Evolutionary conservation across 2,329 filamentous ascomycete species (phyloP).

Genomic region (Dactylellina drechsleri): DNA sequence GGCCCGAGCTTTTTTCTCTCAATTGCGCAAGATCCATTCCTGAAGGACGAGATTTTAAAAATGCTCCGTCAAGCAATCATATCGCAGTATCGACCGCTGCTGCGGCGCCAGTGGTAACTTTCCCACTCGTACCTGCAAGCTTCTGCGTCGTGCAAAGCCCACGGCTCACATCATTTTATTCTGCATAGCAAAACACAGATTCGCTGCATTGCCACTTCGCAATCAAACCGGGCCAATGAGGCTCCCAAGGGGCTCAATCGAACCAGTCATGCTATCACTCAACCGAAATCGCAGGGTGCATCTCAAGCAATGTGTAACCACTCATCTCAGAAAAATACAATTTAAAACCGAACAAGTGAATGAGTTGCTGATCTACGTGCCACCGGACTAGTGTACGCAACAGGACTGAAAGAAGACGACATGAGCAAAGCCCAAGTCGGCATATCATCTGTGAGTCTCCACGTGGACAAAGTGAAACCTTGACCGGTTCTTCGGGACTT

Average conservation of each 20-base stretch:
- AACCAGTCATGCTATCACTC: conserved; percentile 84
- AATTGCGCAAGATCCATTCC: conserved; percentile 32
- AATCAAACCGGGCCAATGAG: conserved; percentile 41
- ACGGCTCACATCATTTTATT: conserved; percentile 14
- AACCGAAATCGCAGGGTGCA: conserved; percentile 96
- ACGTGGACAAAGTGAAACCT: conserved; percentile 50
- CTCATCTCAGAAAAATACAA: conserved; percentile 9
- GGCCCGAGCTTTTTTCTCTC: conserved; percentile 1
- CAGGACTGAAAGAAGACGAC: conserved; percentile 83
- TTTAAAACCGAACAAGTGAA: not conserved
- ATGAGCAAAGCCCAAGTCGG: conserved; percentile 98
- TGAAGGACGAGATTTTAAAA: conserved; percentile 12
- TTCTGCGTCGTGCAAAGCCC: conserved; percentile 15
- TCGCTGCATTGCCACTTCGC: conserved; percentile 52
- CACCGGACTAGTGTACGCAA: conserved; percentile 75
- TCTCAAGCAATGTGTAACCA: conserved; percentile 85
- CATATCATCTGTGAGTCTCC: conserved; percentile 75
- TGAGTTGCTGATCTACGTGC: conserved; percentile 2
- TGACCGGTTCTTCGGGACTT: conserved; percentile 44
- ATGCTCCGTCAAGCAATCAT: conserved; percentile 52
- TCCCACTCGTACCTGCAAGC: not conserved
- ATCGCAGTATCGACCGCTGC: conserved; percentile 37
- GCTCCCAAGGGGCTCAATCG: conserved; percentile 72
- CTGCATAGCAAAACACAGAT: conserved; percentile 37
- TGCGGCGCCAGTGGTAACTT: conserved; percentile 42